Evolutionary conservation across 2,329 filamentous ascomycete species (phyloP).

Genomic region (Colletotrichum musae): DNA sequence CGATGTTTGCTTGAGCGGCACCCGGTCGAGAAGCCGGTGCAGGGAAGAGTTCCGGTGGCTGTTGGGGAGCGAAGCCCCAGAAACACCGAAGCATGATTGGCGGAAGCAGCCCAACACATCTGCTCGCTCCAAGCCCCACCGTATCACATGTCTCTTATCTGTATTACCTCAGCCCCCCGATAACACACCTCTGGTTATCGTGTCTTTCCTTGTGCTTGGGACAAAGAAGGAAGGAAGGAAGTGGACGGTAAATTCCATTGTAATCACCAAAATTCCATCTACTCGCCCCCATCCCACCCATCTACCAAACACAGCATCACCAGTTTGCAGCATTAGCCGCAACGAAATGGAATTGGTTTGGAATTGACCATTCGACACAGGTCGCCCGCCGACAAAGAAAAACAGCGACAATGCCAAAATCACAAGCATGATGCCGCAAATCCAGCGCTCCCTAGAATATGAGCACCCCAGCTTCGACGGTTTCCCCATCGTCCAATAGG

Average conservation of each 20-base stretch:
- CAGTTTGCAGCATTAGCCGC: background rate
- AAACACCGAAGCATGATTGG: background rate
- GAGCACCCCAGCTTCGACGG: slow-evolving; percentile 17
- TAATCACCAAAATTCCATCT: background rate
- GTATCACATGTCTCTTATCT: too few species aligned
- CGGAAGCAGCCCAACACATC: background rate
- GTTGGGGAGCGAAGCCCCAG: too few species aligned
- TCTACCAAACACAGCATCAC: background rate
- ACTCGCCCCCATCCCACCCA: background rate
- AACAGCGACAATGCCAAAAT: slow-evolving; percentile 9
- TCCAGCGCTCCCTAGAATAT: slow-evolving; percentile 4
- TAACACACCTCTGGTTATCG: background rate
- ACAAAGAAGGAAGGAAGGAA: background rate
- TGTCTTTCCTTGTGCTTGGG: background rate
- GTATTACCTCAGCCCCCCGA: slow-evolving; percentile 2
- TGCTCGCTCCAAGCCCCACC: background rate
- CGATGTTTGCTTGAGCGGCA: slow-evolving; percentile 9
- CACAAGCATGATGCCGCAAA: slow-evolving; percentile 29
- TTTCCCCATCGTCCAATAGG: slow-evolving; percentile 26
- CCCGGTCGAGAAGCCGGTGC: background rate
- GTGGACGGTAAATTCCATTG: background rate
- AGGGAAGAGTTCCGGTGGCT: background rate
- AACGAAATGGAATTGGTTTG: slow-evolving; percentile 6
- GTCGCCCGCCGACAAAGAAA: background rate
- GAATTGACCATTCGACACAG: slow-evolving; percentile 5